These are phyloP conservation scores for Plantago major DNA, from an alignment of 257 asterid genomes.

Conservation along the genomic window DNA sequence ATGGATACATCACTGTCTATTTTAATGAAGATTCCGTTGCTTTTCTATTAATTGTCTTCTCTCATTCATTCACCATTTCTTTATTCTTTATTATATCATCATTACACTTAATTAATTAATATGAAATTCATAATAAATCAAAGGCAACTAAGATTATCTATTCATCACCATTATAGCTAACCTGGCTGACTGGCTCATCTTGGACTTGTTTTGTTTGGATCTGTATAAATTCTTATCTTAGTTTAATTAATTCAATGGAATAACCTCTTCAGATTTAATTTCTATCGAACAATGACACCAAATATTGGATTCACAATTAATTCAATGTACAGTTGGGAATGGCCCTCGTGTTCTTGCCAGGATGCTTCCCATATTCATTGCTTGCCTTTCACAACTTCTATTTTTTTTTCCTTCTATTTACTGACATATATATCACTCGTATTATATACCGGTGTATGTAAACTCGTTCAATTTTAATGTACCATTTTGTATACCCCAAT, in stretches of 20 bases:
- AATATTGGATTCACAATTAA: conserved; percentile 2
- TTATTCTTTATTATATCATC: conserved; percentile 17
- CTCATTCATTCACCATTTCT: conserved; percentile 42
- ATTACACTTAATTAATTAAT: conserved; percentile 10
- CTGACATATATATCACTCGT: too few relatives aligned
- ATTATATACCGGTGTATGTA: too few relatives aligned
- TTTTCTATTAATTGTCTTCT: conserved; percentile 47
- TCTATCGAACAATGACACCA: neutral
- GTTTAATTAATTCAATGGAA: neutral
- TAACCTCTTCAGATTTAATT: too few relatives aligned
- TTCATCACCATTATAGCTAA: neutral
- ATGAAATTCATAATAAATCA: too few relatives aligned
- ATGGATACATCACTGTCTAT: conserved; percentile 50
- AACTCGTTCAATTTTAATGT: too few relatives aligned
- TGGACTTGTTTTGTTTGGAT: neutral
- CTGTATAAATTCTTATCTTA: conserved; percentile 12
- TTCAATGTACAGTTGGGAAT: conserved; percentile 14
- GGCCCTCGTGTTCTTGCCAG: conserved; percentile 13
- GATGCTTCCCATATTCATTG: conserved; percentile 7
- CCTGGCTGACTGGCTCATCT: neutral
- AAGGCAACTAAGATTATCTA: too few relatives aligned
- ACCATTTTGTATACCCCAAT: too few relatives aligned
- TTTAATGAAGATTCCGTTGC: conserved; percentile 51
- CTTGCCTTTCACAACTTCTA: too few relatives aligned
- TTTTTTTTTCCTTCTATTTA: too few relatives aligned